Percentiles rank a stretch among this genome's conserved stretches.
Evolutionary conservation across 805 yeast genomes (phyloP).

Genomic region (Kazachstania viticola): DNA sequence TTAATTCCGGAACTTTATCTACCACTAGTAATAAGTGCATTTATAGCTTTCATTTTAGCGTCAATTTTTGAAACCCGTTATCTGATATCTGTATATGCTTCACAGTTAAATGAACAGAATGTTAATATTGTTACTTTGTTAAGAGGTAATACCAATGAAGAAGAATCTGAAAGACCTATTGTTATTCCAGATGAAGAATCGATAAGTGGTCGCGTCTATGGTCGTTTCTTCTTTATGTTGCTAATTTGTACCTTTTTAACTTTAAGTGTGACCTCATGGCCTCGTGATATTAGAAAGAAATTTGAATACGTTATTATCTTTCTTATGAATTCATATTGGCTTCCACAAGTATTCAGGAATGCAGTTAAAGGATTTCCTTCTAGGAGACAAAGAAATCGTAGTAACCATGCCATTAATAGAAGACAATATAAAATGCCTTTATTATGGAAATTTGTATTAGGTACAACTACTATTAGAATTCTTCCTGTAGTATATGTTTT

Average conservation of each 20-base stretch:
- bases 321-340: constrained; percentile 62
- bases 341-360: constrained; percentile 80
- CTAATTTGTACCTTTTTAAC: constrained; percentile 47
- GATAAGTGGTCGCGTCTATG: constrained; percentile 45
- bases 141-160: constrained; percentile 35
- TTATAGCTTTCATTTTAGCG: constrained; percentile 56
- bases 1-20: constrained; percentile 47
- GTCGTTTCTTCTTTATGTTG: constrained; percentile 42
- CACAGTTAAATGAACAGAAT: constrained; percentile 63
- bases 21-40: constrained; percentile 58
- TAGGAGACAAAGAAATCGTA: constrained; percentile 12
- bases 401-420: constrained; percentile 8
- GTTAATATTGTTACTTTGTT: constrained; percentile 56
- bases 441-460: constrained; percentile 64
- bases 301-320: constrained; percentile 48
- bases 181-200: constrained; percentile 40
- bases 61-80: constrained; percentile 68
- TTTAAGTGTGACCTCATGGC: constrained; percentile 52
- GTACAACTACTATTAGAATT: constrained; percentile 51
- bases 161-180: constrained; percentile 15
- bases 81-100: constrained; percentile 50
- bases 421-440: constrained; percentile 41
- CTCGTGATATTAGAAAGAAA: constrained; percentile 37
- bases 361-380: constrained; percentile 22
- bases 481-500: constrained; percentile 57